phyloP scores from a whole-genome alignment of 192 early-diverging fungal genomes.

The Linderina pennispora region DNA sequence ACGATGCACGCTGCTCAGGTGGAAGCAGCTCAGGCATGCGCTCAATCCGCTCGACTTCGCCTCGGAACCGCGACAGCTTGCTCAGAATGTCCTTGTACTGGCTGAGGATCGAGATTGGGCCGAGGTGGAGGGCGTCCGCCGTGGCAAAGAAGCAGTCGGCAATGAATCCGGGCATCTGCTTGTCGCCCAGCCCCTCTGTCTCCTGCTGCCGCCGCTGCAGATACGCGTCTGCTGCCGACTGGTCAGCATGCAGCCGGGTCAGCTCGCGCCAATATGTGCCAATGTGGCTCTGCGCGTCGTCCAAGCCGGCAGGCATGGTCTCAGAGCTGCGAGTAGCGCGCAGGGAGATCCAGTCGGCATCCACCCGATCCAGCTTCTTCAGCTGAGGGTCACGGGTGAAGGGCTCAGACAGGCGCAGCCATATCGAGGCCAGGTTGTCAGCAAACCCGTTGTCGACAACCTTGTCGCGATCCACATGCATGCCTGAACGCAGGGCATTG shows the following conservation, averaged over 20 bases:
- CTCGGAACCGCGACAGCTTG: conserved; percentile 61
- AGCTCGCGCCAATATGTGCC: conserved; percentile 52
- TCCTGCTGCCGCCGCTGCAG: conserved; percentile 10
- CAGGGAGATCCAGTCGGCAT: conserved; percentile 62
- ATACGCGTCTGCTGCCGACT: conserved; percentile 60
- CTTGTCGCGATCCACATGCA: conserved; percentile 70
- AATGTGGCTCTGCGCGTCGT: conserved; percentile 26
- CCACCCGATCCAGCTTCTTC: conserved; percentile 72
- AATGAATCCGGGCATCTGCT: conserved; percentile 66
- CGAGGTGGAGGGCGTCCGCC: conserved; percentile 71
- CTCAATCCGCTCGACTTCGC: conserved; percentile 56
- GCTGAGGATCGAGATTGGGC: conserved; percentile 64
- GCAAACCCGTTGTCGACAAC: conserved; percentile 86
- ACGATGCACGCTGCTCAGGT: conserved; percentile 13
- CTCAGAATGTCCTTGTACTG: conserved; percentile 63
- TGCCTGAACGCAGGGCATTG: conserved; percentile 66
- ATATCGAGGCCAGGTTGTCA: conserved; percentile 61
- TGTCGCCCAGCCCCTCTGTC: conserved; percentile 1
- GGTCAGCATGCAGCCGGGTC: conserved; percentile 75
- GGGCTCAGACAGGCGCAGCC: conserved; percentile 74
- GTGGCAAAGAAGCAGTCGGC: conserved; percentile 86
- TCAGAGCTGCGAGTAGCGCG: conserved; percentile 51
- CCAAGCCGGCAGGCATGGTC: conserved; percentile 13
- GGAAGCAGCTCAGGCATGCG: conserved; percentile 15
- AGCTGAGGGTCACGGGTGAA: conserved; percentile 68